Evolutionary conservation across 164 flowering plant species (phyloP), one percentile per base, ranked within the genome.

Genomic region (Magnolia officinalis): DNA sequence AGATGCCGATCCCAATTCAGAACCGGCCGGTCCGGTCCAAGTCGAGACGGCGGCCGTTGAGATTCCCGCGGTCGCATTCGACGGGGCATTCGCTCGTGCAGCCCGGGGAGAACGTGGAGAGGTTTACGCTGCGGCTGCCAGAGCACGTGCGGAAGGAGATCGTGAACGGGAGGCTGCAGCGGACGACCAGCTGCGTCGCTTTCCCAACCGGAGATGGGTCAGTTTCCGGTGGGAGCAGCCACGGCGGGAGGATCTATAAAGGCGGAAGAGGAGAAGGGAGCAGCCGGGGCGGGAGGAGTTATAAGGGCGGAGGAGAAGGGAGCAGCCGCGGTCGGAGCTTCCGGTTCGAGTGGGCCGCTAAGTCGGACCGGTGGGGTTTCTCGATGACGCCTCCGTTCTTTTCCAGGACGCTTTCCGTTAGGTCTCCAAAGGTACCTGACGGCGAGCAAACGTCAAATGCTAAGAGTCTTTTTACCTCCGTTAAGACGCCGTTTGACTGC

Each of bases 1-100:
- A 3, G 55, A 23, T 23, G 65, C 75, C 75, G 49, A 51, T 24
- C 19, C 67, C 66, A 3, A 26, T n/a, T 26, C 82, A 81, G 75
- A 87, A 80, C 79, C 86, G 88, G 3, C 85, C 91, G 2, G 78
- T 84, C 9, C 75, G 86, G 20, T 77, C 89, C n/a, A 49, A 73
- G 72, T 83, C 90, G 18, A 29, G 75, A n/a, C 55, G 79, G 74
- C 50, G 50, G 13, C 65, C 72, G 8, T 1, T 14, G 67, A 78
- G 69, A 73, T 82, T 90, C 61, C 90, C 88, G 0, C 64, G 93
- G 19, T 91, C 96, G n/a, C 93, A 91, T 80, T 88, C 96, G 63
- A 93, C 95, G 18, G 98, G 98, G 14, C 98, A 93, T 78, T 90
- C 92, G 61, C 55, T 88, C 76, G 78, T 89, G 21, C 86, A 75